Base-by-base conservation (phyloP, 768 basidiomycete genomes). In the Udeniomyces megalosporus region DNA sequence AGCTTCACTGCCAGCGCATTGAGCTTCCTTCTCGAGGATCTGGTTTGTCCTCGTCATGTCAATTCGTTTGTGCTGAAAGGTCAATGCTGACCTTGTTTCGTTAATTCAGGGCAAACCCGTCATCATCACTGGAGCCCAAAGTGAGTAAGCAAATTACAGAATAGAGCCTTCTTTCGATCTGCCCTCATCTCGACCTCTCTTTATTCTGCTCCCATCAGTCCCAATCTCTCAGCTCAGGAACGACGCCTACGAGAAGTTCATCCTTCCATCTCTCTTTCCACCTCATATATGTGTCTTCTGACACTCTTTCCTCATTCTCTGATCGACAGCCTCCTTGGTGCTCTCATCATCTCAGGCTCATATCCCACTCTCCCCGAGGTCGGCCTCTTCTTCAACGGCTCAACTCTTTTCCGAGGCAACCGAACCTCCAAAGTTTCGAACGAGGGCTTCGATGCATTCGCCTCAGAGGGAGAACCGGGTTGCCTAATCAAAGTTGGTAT, bases 101-200 rank as follows among this genome's bases (percentile, higher is more conserved):
- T 1, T 26, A 7, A n/a, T 3, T 38, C 24, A 61, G 60, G 89
- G 88, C 34, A 64, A 64, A 34, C 56, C 57, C 17, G 68, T 69
- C 46, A 88, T 93, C 62, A 68, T 92, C 32, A 93, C 88, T 1
- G 92, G 91, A 14, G 89, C 91, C 0, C 92, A 95, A 75, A 93
- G 60, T 96, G 38, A 88, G 92, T 15, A n/a, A n/a, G n/a, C 76
- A 91, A 15, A 1, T 24, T 50, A 3, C 47, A 26, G 1, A 24
- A 12, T 28, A 12, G 28, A 42, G 32, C 29, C 48, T 57, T 20
- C 31, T 47, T 49, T 17, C 35, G 29, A 12, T 29, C 52, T 45
- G 6, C 14, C 24, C 5, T 44, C 26, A 5, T 58, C 15, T 20
- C 28, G 29, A 2, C 26, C 8, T 12, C 35, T 20, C 3, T 32